phyloP scores from a whole-genome alignment of 192 early-diverging fungal genomes.

The Blastocladiella britannica region DNA sequence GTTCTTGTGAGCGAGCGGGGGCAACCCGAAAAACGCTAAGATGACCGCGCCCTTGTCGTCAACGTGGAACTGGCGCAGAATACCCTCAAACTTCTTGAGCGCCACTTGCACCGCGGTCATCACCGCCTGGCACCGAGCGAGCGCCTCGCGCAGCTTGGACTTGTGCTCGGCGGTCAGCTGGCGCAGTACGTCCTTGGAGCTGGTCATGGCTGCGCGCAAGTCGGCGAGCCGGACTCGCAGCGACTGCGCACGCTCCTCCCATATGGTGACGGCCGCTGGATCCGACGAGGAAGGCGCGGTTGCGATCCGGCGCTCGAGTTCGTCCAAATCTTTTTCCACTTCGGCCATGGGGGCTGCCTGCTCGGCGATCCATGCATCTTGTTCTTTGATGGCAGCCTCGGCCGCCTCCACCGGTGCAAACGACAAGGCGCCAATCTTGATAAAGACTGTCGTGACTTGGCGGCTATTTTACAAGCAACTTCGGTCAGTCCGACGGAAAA shows the following conservation, averaged over 20 bases:
- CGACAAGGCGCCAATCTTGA: slow-evolving; percentile 20
- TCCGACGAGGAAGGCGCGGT: background rate
- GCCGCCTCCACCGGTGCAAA: slow-evolving; percentile 13
- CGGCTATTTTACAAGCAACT: no score
- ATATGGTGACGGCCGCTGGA: background rate
- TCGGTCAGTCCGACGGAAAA: no score
- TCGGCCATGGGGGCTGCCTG: no score
- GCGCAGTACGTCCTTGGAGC: background rate
- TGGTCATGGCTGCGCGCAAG: background rate
- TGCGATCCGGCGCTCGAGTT: background rate
- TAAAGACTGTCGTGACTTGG: slow-evolving; percentile 32
- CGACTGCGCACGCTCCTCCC: background rate
- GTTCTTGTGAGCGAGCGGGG: slow-evolving; percentile 29
- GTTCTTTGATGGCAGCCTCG: slow-evolving; percentile 5
- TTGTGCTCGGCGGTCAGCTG: background rate
- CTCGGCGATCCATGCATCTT: background rate
- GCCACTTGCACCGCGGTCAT: slow-evolving; percentile 21
- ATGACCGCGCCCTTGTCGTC: slow-evolving; percentile 33
- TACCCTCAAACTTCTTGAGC: slow-evolving; percentile 19
- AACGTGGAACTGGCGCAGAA: slow-evolving; percentile 26
- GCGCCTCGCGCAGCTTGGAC: background rate
- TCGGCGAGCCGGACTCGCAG: background rate
- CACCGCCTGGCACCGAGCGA: slow-evolving; percentile 11
- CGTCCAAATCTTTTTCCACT: background rate
- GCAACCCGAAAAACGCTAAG: slow-evolving; percentile 25